Percentiles rank a stretch among this genome's conserved stretches.
Evolutionary conservation across 2,329 filamentous ascomycete genomes (phyloP).

Genomic region (Fusarium armeniacum): DNA sequence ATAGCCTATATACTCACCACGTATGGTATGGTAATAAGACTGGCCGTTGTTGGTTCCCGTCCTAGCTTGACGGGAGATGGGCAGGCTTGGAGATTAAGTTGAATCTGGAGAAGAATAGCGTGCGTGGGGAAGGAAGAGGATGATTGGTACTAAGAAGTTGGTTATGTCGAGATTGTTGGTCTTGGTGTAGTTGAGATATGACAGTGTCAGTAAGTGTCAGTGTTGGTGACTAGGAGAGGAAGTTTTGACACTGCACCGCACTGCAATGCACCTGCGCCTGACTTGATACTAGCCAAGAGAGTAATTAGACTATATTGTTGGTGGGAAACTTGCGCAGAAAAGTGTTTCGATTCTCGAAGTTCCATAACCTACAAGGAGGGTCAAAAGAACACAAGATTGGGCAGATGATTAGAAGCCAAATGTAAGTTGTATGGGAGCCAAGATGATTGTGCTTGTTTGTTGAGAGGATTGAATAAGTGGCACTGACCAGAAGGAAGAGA

Average conservation of each 20-base stretch:
- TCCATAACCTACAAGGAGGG: not conserved
- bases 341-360: slow-evolving; percentile 3
- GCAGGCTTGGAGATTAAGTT: not conserved
- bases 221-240: not conserved
- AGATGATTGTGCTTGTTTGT: slow-evolving; percentile 8
- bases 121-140: not conserved
- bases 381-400: not conserved
- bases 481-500: not conserved
- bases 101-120: not conserved
- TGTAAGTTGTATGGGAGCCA: slow-evolving; percentile 17
- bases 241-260: not conserved
- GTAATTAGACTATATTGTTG: not conserved
- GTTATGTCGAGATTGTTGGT: not conserved
- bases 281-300: not conserved
- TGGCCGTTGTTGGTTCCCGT: slow-evolving; percentile 11
- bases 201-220: not conserved
- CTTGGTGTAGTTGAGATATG: not conserved
- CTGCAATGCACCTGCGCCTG: not conserved
- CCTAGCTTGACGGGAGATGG: slow-evolving; percentile 10
- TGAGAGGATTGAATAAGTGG: not conserved
- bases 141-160: not conserved
- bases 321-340: not conserved
- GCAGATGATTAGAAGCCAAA: not conserved
- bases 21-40: slow-evolving; percentile 1
- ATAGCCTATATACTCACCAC: slow-evolving; percentile 14